Evolutionary conservation across 306 rosid genomes (phyloP).

Genomic region (Alnus rubra): DNA sequence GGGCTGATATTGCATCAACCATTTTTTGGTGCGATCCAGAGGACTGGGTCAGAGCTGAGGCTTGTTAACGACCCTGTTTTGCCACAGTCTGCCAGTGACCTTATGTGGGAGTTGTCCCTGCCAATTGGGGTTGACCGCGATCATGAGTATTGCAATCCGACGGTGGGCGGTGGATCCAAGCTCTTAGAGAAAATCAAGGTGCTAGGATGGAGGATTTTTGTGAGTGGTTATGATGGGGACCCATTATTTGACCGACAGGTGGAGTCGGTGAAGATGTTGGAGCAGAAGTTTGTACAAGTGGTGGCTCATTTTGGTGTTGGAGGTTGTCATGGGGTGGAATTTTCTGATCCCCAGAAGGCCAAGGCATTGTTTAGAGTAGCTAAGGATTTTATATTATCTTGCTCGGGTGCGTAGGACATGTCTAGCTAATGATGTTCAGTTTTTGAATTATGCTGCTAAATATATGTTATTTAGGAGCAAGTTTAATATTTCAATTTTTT

Average conservation of each 20-base stretch:
- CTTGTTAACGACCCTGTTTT: slow-evolving; percentile 20
- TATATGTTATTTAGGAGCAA: too few relatives aligned
- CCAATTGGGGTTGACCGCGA: slow-evolving; percentile 46
- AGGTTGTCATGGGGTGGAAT: slow-evolving; percentile 39
- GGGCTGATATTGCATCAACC: slow-evolving; percentile 58
- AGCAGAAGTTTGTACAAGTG: slow-evolving; percentile 33
- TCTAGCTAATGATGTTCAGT: too few relatives aligned
- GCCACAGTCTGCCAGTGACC: slow-evolving; percentile 6
- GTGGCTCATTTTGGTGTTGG: slow-evolving; percentile 39
- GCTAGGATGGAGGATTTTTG: slow-evolving; percentile 40
- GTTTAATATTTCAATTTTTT: too few relatives aligned
- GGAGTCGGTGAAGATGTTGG: slow-evolving; percentile 34
- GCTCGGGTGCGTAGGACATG: too few relatives aligned
- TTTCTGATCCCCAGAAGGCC: slow-evolving; percentile 33
- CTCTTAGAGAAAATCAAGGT: too few relatives aligned
- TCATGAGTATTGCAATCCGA: slow-evolving; percentile 55
- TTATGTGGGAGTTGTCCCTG: slow-evolving; percentile 51
- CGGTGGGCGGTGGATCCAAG: not conserved
- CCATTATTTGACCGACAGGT: slow-evolving; percentile 54
- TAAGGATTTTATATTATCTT: slow-evolving; percentile 15
- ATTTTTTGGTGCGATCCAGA: slow-evolving; percentile 42
- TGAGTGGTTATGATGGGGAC: slow-evolving; percentile 47
- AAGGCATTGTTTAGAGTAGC: slow-evolving; percentile 9
- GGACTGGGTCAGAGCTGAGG: slow-evolving; percentile 40
- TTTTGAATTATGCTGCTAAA: too few relatives aligned